Conservation (phyloP, 306 rosid species). For the Pachyrhizus erosus region DNA sequence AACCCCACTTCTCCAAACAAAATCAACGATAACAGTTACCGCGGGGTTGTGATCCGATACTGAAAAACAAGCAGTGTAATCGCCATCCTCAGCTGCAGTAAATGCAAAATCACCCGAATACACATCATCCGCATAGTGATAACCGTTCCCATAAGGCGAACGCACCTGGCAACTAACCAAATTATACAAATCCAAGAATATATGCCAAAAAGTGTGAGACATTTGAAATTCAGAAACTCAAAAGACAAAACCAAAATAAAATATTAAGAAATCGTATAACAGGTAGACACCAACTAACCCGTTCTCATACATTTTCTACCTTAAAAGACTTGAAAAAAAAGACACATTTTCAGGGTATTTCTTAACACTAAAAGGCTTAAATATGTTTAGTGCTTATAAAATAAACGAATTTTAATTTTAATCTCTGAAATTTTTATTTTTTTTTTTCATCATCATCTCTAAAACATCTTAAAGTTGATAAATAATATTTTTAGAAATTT, state of each 20-base stretch:
- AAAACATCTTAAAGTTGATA: too few species aligned
- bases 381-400: neutral
- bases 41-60: slow-evolving; percentile 51
- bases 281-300: neutral
- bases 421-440: neutral
- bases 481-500: too few species aligned
- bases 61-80: slow-evolving; percentile 76
- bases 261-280: neutral
- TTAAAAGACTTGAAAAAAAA: neutral
- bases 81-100: slow-evolving; percentile 78
- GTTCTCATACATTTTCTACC: slow-evolving; percentile 17
- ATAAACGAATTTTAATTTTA: neutral
- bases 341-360: neutral
- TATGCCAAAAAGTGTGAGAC: neutral
- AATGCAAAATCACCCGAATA: slow-evolving; percentile 75
- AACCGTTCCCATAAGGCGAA: slow-evolving; percentile 72
- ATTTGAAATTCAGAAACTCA: neutral
- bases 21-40: slow-evolving; percentile 50
- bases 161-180: slow-evolving; percentile 59
- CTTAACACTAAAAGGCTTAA: neutral
- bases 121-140: slow-evolving; percentile 60
- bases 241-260: neutral
- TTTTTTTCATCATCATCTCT: too few species aligned
- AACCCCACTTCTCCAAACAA: slow-evolving; percentile 83
- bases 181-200: slow-evolving; percentile 36